Percentiles rank a stretch among this genome's conserved stretches.
Conservation (phyloP, 2,329 filamentous ascomycete genomes). For the Diaporthe sp. region DNA sequence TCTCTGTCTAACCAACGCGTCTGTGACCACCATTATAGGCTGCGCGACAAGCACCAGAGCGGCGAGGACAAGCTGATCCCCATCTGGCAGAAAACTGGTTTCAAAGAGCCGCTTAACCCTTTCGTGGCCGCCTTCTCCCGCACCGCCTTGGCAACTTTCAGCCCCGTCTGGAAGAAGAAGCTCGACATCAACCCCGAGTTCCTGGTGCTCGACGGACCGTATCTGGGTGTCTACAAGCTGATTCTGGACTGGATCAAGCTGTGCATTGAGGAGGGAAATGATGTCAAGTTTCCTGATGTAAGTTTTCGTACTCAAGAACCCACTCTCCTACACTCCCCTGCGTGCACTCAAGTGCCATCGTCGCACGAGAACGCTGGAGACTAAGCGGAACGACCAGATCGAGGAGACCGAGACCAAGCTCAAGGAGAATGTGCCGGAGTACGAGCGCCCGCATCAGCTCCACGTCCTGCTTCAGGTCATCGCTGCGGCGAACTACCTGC, state of each 20-base stretch:
- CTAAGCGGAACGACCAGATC: not conserved
- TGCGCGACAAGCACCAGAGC: conserved; percentile 23
- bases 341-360: too few relatives aligned
- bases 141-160: conserved; percentile 28
- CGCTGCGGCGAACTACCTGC: conserved; percentile 28
- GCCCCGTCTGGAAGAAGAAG: conserved; percentile 37
- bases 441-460: conserved; percentile 29
- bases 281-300: conserved; percentile 41
- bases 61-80: conserved; percentile 36
- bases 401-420: not conserved
- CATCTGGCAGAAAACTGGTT: conserved; percentile 32
- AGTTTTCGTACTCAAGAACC: not conserved
- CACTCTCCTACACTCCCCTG: not conserved
- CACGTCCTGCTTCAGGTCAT: conserved; percentile 37
- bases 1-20: not conserved
- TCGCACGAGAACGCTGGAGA: not conserved
- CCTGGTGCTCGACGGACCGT: conserved; percentile 29
- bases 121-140: conserved; percentile 32
- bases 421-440: not conserved
- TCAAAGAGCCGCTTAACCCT: not conserved
- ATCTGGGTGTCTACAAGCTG: conserved; percentile 31
- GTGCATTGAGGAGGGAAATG: conserved; percentile 39
- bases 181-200: conserved; percentile 9
- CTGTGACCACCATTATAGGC: not conserved
- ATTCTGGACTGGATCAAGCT: conserved; percentile 39